Evolutionary conservation across 225 moss, liverwort and hornwort species (phyloP), one percentile per base, ranked within the genome.

Genomic region (Pseudisothecium myosuroides): DNA sequence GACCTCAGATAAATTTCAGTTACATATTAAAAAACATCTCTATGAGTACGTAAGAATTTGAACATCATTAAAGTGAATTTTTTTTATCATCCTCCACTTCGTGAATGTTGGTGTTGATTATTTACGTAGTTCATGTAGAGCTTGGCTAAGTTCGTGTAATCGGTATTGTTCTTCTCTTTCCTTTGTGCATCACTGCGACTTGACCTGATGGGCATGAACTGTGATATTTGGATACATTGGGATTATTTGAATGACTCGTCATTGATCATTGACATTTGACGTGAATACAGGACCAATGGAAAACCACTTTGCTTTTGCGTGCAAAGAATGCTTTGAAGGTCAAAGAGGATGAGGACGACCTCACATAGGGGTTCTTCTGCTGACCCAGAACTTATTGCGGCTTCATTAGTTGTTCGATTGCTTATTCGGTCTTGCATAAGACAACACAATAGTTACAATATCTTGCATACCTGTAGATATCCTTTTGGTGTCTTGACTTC

Each of bases 281-380:
- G 21, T 75, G 84, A 72, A 56, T 83, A 61, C 92, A 98, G 98
- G 98, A 98, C 89, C 97, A 96, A 94, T 98, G 97, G 98, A 98
- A 98, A 89, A 99, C 97, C 17, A 96, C 96, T 92, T 93, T 99
- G 88, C 94, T 99, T 83, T 95, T 99, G 88, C 95, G 96, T 76
- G 96, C 97, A 50, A 99, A 99, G 95, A 99, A 99, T 93, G 94
- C 96, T 26, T 92, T 99, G 83, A 97, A 97, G 95, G 93, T 90
- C 67, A 99, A 94, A 85, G 97, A 97, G 87, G 94, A 92, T n/a
- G 97, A 96, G 52, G 96, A 96, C 82, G 95, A 95, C 56, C 93
- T 97, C 78, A 94, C 91, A 87, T 97, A 90, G 87, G 20, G 11
- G 63, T 78, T 64, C 23, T 79, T 32, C 47, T 81, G 75, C 84